Evolutionary conservation across 768 basidiomycete genomes (phyloP).

Genomic region (Suillus discolor): DNA sequence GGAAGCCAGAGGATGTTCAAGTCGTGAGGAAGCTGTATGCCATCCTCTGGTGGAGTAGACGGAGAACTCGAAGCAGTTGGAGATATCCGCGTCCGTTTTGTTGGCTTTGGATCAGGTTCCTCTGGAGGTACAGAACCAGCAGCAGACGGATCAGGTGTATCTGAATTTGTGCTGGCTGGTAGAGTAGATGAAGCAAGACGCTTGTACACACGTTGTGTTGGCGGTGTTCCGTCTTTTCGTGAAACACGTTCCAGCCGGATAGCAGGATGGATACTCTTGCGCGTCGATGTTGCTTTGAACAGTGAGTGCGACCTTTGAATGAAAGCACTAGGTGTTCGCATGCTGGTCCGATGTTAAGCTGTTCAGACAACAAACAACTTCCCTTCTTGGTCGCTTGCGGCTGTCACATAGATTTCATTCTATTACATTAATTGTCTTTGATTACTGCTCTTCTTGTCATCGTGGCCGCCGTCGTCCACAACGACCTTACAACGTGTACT

Average conservation of each 20-base stretch:
- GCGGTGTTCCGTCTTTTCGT: conserved; percentile 27
- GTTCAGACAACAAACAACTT: background rate
- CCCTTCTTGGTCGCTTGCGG: background rate
- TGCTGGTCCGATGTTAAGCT: conserved; percentile 15
- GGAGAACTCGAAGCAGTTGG: background rate
- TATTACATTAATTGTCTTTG: background rate
- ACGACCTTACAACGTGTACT: conserved; percentile 1
- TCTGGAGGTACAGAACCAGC: conserved; percentile 3
- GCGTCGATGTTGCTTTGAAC: conserved; percentile 26
- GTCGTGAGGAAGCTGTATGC: conserved; percentile 53
- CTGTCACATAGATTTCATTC: background rate
- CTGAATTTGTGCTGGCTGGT: background rate
- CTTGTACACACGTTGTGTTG: conserved; percentile 12
- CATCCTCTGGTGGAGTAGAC: conserved; percentile 21
- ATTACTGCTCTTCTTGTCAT: background rate
- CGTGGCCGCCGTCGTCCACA: background rate
- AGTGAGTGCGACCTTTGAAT: conserved; percentile 37
- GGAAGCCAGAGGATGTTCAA: conserved; percentile 71
- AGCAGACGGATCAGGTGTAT: background rate
- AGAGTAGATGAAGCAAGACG: conserved; percentile 13
- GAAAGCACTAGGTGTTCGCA: conserved; percentile 39
- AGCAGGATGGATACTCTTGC: conserved; percentile 27
- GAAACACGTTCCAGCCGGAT: conserved; percentile 16
- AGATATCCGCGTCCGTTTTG: conserved; percentile 1
- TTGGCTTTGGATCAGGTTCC: conserved; percentile 10